Base-by-base conservation (phyloP, 2,329 filamentous ascomycete genomes). In the Fusarium heterosporum region DNA sequence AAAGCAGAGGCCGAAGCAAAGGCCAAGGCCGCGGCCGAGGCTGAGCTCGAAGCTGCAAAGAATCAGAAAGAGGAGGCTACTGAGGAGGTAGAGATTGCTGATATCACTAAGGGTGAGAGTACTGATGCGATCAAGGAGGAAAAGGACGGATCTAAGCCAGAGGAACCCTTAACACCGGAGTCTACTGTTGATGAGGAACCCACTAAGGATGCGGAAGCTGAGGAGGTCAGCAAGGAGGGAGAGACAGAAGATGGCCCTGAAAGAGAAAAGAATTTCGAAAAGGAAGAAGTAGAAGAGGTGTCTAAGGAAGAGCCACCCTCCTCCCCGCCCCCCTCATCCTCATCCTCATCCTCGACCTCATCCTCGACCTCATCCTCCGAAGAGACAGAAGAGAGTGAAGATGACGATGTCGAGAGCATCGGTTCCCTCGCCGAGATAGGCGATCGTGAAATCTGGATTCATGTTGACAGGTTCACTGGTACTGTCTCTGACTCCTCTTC, bases 361-460 rank as follows among this genome's bases (percentile, higher is more conserved):
- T 39, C 46, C 6, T 30, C 26, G n/a, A 38, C 46, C 17, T 34
- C 25, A 17, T 39, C 42, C 12, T 40, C 47, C 3, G 40, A 64
- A 4, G 51, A 65, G 8, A 43, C 55, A 19, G 59, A 61, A 5
- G 42, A 48, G 29, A 32, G 36, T 10, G 26, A 38, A 12, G 59
- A 62, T n/a, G 74, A 73, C 8, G 75, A 75, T 25, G 73, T 72
- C 4, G 72, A 72, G 22, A 74, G 70, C 22, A 25, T 79, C 6
- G 77, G 75, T 3, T 76, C 77, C 0, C 66, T 82, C 4, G 79
- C 78, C 2, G 77, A 79, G 1, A 75, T 82, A 38, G 80, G 78
- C 9, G 79, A 81, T 3, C 74, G 75, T 6, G 80, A 80, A 45
- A 64, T 82, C 11, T 77, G 81, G 25, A 73, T 79, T 22, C 62